Base-by-base conservation (phyloP, 257 asterid species). In the Mentha longifolia region DNA sequence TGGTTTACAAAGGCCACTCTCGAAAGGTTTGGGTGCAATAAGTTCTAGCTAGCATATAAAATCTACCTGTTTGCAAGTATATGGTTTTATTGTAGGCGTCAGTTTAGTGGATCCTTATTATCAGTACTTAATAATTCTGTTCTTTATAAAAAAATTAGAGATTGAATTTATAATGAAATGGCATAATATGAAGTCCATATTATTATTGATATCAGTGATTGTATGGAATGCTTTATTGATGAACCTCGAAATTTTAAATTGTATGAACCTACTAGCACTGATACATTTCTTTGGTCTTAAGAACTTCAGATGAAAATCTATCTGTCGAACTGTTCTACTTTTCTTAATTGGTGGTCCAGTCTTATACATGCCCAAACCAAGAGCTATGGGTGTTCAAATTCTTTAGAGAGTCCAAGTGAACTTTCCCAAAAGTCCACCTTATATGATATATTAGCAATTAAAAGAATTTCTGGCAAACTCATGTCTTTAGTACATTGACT, bases 1-100 rank as follows among this genome's bases (percentile, higher is more conserved):
- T 95, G 99, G 99, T 95, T 95, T 81, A 92, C 99, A 31, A 95
- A 95, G 87, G 92, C 92, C 74, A 92, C 98, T 42, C 73, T 95
- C 50, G 91, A 95, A 88, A 95, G 99, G 99, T 94, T 80, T 46
- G 86, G 76, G 33, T 67, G 63, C 59, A 63, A 70, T 69, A 41
- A 42, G 49, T 42, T 51, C 6, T 58, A 16, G 49, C 73, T 59
- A 49, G 42, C 65, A 22, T 61, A 22, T 74, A 46, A 59, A n/a
- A 50, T 50, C 12, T 67, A 30, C 37, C 19, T 73, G 50, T 58
- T 33, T 45, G 63, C 59, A 61, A 25, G 47, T 65, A 11, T 52
- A 57, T 60, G 73, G 16, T 7, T 42, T 57, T 45, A 10, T 41
- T 56, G 66, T 52, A 30, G 70, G 70, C 14, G 19, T 50, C 61